Evolutionary conservation across 805 yeast species (phyloP).

Genomic region (Kregervanrija pseudodelftensis): DNA sequence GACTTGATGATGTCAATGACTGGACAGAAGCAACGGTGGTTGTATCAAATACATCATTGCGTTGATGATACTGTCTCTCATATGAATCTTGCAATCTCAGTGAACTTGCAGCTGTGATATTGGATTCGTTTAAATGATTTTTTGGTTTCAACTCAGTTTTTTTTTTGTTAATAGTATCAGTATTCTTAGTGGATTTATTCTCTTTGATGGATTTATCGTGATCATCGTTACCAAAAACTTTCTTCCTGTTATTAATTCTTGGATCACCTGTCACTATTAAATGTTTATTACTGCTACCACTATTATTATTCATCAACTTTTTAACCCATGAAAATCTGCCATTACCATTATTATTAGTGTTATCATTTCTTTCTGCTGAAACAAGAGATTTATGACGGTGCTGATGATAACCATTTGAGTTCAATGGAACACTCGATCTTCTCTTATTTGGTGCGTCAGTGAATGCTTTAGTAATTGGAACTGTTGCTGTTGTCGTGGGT

Average conservation of each 20-base stretch:
- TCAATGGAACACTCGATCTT: no score
- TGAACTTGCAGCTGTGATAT: slow-evolving; percentile 2
- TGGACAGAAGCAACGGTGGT: slow-evolving; percentile 1
- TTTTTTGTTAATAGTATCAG: no score
- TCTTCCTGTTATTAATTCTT: no score
- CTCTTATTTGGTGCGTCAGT: no score
- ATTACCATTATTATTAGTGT: background rate
- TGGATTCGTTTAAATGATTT: no score
- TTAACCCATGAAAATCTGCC: slow-evolving; percentile 4
- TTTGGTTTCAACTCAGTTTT: no score
- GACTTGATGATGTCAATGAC: background rate
- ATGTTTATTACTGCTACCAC: background rate
- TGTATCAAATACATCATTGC: background rate
- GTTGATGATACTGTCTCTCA: slow-evolving; percentile 4
- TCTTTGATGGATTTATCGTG: no score
- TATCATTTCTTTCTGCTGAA: background rate
- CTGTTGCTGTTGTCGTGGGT: background rate
- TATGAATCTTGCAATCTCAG: slow-evolving; percentile 1
- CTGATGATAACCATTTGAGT: no score
- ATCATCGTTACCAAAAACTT: no score
- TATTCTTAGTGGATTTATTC: no score
- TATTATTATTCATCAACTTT: background rate
- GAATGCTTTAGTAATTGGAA: background rate
- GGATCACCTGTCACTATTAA: no score
- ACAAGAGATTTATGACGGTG: no score